Conservation (phyloP, 1,284 basidiomycete genomes). For the Leccinum pachyderme region DNA sequence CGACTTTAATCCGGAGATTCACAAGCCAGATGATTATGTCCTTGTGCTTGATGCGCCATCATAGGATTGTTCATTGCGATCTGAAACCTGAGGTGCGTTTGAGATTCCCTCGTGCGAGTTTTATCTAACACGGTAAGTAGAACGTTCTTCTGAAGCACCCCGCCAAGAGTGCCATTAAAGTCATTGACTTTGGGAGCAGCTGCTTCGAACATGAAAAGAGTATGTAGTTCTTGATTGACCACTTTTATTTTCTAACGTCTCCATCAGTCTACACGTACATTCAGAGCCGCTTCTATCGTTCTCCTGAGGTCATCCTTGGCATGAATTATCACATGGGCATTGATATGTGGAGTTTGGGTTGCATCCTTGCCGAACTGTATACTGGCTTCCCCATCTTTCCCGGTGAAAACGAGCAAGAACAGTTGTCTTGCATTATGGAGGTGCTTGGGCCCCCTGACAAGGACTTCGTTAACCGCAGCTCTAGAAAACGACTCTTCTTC, state of each 20-base stretch:
- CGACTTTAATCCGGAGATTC: conserved; percentile 91
- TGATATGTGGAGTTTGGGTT: conserved; percentile 98
- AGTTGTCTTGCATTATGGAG: conserved; percentile 99
- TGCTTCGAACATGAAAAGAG: conserved; percentile 99
- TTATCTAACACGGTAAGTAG: conserved; percentile 40
- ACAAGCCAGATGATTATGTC: conserved; percentile 94
- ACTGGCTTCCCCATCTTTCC: conserved; percentile 99
- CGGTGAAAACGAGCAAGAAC: conserved; percentile 99
- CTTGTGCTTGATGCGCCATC: conserved; percentile 90
- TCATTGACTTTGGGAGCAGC: conserved; percentile 98
- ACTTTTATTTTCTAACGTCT: conserved; percentile 14
- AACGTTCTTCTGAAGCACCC: conserved; percentile 96
- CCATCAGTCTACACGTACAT: conserved; percentile 92
- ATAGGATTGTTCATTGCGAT: conserved; percentile 99
- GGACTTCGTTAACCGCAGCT: conserved; percentile 92
- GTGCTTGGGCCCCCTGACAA: conserved; percentile 94
- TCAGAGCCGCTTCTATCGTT: conserved; percentile 95
- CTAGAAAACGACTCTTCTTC: conserved; percentile 94
- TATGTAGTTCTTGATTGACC: conserved; percentile 41
- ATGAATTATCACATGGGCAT: conserved; percentile 96
- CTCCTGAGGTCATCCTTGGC: conserved; percentile 91
- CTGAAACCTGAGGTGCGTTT: conserved; percentile 89
- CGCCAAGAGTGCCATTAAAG: conserved; percentile 94
- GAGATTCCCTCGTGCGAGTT: not conserved
- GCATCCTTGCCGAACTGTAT: conserved; percentile 95